Evolutionary conservation across 2,329 filamentous ascomycete species (phyloP).

Genomic region (Nemania bipapillata): DNA sequence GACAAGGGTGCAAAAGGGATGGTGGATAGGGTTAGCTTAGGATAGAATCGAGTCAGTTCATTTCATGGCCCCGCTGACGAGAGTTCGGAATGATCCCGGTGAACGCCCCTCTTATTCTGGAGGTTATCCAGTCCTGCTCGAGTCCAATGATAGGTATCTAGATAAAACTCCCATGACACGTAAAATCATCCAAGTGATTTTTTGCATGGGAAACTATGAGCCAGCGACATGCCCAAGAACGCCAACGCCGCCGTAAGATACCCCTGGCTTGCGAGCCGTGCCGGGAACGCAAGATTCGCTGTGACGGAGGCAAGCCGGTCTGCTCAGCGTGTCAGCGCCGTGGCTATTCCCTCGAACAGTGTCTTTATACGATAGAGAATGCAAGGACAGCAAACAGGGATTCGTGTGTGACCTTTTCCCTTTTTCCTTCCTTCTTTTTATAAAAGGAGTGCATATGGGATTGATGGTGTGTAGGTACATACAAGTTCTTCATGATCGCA

Average conservation of each 20-base stretch:
- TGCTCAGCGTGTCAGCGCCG: background rate
- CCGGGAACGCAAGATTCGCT: background rate
- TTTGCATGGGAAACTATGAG: background rate
- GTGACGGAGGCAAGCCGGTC: background rate
- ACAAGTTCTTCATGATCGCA: background rate
- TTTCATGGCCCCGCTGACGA: background rate
- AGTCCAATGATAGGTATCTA: background rate
- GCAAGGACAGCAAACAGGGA: background rate
- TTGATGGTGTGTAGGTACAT: background rate
- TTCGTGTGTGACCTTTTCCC: background rate
- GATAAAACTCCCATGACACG: background rate
- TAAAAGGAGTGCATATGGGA: background rate
- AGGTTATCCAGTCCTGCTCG: background rate
- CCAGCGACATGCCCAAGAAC: background rate
- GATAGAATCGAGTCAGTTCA: background rate
- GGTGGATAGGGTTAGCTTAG: background rate
- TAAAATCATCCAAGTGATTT: background rate
- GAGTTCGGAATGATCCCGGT: background rate
- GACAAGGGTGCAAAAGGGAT: no score
- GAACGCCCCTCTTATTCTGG: background rate
- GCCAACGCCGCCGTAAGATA: background rate
- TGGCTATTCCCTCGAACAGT: background rate
- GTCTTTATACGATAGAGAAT: constrained; percentile 2
- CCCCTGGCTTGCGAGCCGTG: background rate
- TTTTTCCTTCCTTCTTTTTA: no score